Evolutionary conservation across 331 rosid species (phyloP), one percentile per base, ranked within the genome.

Genomic region (Pyrus hybrid): DNA sequence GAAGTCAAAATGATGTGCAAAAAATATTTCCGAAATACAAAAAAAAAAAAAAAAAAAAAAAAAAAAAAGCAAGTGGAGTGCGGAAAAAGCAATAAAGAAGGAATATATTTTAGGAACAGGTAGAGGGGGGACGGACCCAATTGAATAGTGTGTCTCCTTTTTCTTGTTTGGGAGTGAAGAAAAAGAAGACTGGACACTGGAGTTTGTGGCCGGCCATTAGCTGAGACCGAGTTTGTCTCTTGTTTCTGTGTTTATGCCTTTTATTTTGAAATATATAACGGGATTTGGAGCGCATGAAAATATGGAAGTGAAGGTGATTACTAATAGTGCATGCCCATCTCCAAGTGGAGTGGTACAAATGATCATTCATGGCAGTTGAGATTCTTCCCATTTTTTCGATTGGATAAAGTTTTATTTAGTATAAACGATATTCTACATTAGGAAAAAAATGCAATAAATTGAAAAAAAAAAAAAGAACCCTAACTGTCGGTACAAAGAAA

Each of bases 141-240:
- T 63, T 63, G 58, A 73, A 53, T 35, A 49, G 72, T 63, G 84
- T 32, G 73, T 20, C 65, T 21, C 63, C 63, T 74, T 80, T 80
- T 41, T 41, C 76, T 67, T 64, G 83, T 85, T 84, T 77, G 77
- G 77, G 81, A 81, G 86, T 63, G 80, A 68, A 80, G 85, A 76
- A 80, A 80, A 54, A 37, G 43, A 37, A 37, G 43, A 37, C 43
- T 37, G 62, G 76, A 74, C 80, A 49, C 78, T 30, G 21, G 58
- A 58, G 43, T 29, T 53, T 37, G 56, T 57, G 51, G 25, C 64
- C 84, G 72, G 71, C 83, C 80, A 78, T 71, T 63, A 51, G 41
- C 63, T 54, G 47, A 70, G 51, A 63, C 32, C 77, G 62, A 22
- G 72, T 77, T 78, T 77, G 53, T 68, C 79, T 73, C 85, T 76